Evolutionary conservation across 495 filamentous ascomycete genomes (phyloP).

Genomic region (Hamigera avellanea): DNA sequence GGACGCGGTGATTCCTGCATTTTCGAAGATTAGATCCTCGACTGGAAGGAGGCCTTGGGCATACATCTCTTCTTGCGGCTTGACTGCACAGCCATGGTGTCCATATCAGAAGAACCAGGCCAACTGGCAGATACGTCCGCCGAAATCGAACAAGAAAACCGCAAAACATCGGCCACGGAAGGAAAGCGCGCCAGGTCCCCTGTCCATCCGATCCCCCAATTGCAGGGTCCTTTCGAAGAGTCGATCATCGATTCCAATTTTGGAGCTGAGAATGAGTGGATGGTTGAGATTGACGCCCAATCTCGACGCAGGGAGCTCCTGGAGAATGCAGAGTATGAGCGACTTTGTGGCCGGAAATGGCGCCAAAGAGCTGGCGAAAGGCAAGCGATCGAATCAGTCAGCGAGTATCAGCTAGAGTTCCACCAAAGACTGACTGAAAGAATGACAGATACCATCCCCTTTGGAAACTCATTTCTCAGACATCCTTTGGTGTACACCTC

Average conservation of each 20-base stretch:
- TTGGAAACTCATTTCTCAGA: conserved; percentile 83
- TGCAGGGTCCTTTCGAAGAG: conserved; percentile 91
- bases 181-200: conserved; percentile 27
- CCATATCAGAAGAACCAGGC: not conserved
- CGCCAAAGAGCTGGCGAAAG: conserved; percentile 51
- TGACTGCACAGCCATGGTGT: conserved; percentile 1
- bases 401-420: not conserved
- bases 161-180: not conserved
- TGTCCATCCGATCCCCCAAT: conserved; percentile 65
- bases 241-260: conserved; percentile 65
- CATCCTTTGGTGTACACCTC: conserved; percentile 86
- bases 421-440: not conserved
- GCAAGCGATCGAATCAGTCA: conserved; percentile 6
- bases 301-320: conserved; percentile 57
- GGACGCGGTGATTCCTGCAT: too few species aligned
- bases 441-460: conserved; percentile 59
- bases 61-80: not conserved
- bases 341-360: conserved; percentile 62
- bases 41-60: too few species aligned
- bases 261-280: conserved; percentile 31
- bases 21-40: too few species aligned
- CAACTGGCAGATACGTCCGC: conserved; percentile 1
- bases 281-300: conserved; percentile 50
- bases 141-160: conserved; percentile 1
- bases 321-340: conserved; percentile 49